phyloP scores from a whole-genome alignment of 176 grass and related monocot genomes.

The Typha latifolia region DNA sequence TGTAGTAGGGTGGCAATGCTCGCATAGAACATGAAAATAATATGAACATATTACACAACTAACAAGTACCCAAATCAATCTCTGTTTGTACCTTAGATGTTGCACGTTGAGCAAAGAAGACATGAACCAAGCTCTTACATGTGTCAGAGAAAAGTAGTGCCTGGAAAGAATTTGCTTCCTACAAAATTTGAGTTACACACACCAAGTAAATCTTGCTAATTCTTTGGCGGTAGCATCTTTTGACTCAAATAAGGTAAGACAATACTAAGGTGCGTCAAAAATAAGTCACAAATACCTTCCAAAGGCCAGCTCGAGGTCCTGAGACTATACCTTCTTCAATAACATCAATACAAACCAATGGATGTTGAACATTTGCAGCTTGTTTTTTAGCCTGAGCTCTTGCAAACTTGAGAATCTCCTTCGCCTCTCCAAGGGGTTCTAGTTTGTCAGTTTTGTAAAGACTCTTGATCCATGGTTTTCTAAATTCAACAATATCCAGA shows the following conservation, averaged over 20 bases:
- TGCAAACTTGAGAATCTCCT: conserved; percentile 85
- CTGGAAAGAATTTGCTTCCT: conserved; percentile 76
- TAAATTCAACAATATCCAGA: conserved; percentile 70
- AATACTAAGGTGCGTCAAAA: conserved; percentile 16
- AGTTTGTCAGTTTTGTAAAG: conserved; percentile 84
- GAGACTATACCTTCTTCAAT: conserved; percentile 84
- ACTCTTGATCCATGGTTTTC: conserved; percentile 71
- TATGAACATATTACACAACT: too few species aligned
- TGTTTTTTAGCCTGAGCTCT: conserved; percentile 75
- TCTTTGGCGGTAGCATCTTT: not conserved
- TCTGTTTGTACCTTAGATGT: conserved; percentile 57
- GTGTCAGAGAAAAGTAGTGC: conserved; percentile 77
- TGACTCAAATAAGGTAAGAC: not conserved
- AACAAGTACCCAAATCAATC: not conserved
- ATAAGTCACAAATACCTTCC: conserved; percentile 43
- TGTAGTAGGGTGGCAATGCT: too few species aligned
- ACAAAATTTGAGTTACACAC: conserved; percentile 31
- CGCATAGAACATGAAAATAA: too few species aligned
- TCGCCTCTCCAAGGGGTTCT: conserved; percentile 73
- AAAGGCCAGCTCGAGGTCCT: conserved; percentile 68
- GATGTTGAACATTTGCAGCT: conserved; percentile 70
- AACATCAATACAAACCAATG: conserved; percentile 76
- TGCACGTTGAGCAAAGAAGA: conserved; percentile 76
- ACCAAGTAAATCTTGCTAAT: not conserved
- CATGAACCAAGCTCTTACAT: conserved; percentile 83